Evolutionary conservation across 345 rosid genomes (phyloP).

Genomic region (Nephelium lappaceum): DNA sequence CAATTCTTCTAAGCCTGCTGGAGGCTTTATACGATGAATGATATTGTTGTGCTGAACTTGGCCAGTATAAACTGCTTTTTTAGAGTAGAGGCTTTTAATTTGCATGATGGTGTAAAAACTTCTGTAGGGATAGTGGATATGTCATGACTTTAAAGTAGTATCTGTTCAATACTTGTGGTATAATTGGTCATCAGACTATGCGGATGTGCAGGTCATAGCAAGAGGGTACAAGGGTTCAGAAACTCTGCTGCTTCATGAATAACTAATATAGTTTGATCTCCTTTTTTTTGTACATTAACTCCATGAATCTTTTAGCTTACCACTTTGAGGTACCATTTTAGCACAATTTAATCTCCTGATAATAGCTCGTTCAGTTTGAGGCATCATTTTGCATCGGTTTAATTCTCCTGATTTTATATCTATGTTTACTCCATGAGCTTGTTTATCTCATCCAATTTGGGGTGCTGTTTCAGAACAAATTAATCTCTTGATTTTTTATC

Average conservation of each 20-base stretch:
- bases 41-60: not conserved
- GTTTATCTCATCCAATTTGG: not conserved
- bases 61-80: not conserved
- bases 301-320: not conserved
- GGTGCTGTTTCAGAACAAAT: not conserved
- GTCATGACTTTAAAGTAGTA: slow-evolving; percentile 3
- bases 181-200: not conserved
- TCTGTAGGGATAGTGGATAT: not conserved
- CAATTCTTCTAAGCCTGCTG: not conserved
- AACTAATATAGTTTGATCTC: not conserved
- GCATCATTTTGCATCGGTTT: not conserved
- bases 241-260: not conserved
- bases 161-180: not conserved
- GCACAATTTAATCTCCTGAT: not conserved
- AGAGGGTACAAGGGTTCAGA: not conserved
- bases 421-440: not conserved
- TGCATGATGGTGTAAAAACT: not conserved
- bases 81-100: not conserved
- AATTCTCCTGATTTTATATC: not conserved
- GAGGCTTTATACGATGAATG: not conserved
- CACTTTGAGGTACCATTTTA: not conserved
- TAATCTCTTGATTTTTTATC: not conserved
- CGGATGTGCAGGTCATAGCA: not conserved
- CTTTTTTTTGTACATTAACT: not conserved
- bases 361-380: not conserved